These are phyloP conservation scores for Strigomonas galati DNA, from an alignment of 208 protist species.

Conservation along the genomic window DNA sequence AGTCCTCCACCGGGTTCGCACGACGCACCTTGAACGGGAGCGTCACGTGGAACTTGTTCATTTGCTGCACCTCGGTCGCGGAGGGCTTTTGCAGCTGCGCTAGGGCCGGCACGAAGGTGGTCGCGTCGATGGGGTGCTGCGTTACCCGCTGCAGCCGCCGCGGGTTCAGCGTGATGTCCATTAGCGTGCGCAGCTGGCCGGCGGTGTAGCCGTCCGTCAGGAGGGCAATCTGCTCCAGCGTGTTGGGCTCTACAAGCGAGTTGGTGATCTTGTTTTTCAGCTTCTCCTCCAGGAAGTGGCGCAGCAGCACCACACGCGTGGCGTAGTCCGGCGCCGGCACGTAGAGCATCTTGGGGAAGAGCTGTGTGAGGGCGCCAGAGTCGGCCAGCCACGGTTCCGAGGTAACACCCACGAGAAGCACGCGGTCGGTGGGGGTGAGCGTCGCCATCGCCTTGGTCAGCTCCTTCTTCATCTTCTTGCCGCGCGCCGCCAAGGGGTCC, in stretches of 20 bases:
- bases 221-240: constrained; percentile 61
- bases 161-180: constrained; percentile 55
- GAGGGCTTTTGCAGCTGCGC: constrained; percentile 43
- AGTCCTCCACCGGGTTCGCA: constrained; percentile 64
- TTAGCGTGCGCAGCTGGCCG: constrained; percentile 49
- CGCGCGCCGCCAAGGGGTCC: constrained; percentile 55
- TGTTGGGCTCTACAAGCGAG: constrained; percentile 5
- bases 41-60: constrained; percentile 56
- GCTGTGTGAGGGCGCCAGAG: constrained; percentile 38
- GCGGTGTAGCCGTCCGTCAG: constrained; percentile 76
- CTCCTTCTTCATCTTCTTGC: constrained; percentile 91
- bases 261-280: not conserved
- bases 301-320: constrained; percentile 72
- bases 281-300: constrained; percentile 34
- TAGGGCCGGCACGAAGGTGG: constrained; percentile 80
- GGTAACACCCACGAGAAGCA: constrained; percentile 84
- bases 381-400: constrained; percentile 77
- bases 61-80: constrained; percentile 45
- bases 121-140: constrained; percentile 53
- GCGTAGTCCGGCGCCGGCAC: constrained; percentile 86
- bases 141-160: constrained; percentile 72
- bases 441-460: constrained; percentile 70
- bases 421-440: constrained; percentile 85
- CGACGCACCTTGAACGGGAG: constrained; percentile 73
- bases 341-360: constrained; percentile 78